Conservation (phyloP, 306 rosid genomes). For the Leucaena leucocephala region DNA sequence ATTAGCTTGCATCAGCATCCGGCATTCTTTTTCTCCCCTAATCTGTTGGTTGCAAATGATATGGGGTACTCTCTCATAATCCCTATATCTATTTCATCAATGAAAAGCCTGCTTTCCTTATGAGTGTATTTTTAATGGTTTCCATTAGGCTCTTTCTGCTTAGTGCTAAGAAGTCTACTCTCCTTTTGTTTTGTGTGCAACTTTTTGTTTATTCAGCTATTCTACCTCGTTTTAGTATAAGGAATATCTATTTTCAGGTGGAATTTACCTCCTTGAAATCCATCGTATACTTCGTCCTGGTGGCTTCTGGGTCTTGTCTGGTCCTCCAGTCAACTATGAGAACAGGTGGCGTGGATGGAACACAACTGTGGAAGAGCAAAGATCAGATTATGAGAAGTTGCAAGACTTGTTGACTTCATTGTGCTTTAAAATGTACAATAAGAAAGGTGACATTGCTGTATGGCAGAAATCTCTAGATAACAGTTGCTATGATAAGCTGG, state of each 20-base stretch:
- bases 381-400: slow-evolving; percentile 78
- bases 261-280: slow-evolving; percentile 85
- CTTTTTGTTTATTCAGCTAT: not conserved
- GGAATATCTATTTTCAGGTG: slow-evolving; percentile 58
- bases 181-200: not conserved
- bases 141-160: slow-evolving; percentile 3
- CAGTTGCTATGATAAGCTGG: slow-evolving; percentile 69
- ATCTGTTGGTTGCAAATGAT: not conserved
- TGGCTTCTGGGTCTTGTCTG: slow-evolving; percentile 95
- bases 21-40: not conserved
- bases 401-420: slow-evolving; percentile 74
- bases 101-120: not conserved
- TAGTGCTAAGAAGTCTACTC: slow-evolving; percentile 8
- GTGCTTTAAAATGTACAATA: slow-evolving; percentile 89
- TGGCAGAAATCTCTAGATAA: slow-evolving; percentile 82
- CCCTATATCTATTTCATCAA: not conserved
- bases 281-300: slow-evolving; percentile 98
- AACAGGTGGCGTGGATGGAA: slow-evolving; percentile 96
- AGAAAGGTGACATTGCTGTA: slow-evolving; percentile 91
- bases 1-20: not conserved
- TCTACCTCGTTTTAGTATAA: not conserved
- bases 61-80: not conserved
- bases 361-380: slow-evolving; percentile 88
- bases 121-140: not conserved
- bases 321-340: slow-evolving; percentile 96